Conservation (phyloP, 306 rosid species). For the Ziziphus jujuba region DNA sequence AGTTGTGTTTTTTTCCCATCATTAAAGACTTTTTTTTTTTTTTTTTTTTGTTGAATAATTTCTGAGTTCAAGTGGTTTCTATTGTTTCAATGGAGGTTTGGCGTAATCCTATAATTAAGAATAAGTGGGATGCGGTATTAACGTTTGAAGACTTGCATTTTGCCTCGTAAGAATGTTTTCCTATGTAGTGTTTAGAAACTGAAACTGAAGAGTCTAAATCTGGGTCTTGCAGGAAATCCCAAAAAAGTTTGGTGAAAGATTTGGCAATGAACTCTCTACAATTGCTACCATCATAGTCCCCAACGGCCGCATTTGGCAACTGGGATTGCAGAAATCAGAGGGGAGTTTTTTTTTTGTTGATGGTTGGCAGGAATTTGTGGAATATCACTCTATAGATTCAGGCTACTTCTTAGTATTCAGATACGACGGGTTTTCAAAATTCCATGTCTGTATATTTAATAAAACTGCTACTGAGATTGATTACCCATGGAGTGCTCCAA, state of each 20-base stretch:
- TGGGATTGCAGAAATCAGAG: conserved; percentile 15
- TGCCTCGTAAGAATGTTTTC: too few relatives aligned
- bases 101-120: too few relatives aligned
- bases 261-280: conserved; percentile 12
- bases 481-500: conserved; percentile 14
- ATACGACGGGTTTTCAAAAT: conserved; percentile 27
- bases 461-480: conserved; percentile 21
- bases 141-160: too few relatives aligned
- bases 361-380: conserved; percentile 20
- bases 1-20: too few relatives aligned
- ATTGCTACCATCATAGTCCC: conserved; percentile 19
- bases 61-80: too few relatives aligned
- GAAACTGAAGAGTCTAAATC: not conserved
- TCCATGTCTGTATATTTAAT: conserved; percentile 24
- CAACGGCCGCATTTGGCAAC: conserved; percentile 19
- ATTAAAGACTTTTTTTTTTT: too few relatives aligned
- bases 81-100: too few relatives aligned
- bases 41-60: too few relatives aligned
- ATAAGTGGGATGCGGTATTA: too few relatives aligned
- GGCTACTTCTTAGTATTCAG: conserved; percentile 23
- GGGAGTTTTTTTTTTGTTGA: conserved; percentile 12
- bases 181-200: not conserved
- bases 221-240: conserved; percentile 19
- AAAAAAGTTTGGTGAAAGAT: not conserved
- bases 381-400: conserved; percentile 17